Base-by-base conservation (phyloP, 805 yeast species). In the Hanseniaspora mollemarum region DNA sequence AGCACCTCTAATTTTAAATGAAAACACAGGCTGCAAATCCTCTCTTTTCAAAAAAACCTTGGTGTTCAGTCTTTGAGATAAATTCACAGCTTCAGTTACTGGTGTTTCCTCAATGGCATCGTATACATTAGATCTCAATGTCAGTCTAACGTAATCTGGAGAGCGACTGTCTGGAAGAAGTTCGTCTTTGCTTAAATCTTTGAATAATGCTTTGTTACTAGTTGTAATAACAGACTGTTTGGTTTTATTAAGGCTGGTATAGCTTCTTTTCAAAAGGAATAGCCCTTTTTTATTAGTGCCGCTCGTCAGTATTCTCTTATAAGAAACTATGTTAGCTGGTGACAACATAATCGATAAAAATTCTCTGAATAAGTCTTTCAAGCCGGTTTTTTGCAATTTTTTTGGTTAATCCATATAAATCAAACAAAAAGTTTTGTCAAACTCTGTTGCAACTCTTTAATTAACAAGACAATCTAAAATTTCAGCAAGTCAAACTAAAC, bases 1-100 rank as follows among this genome's bases (percentile, higher is more conserved):
- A 16, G 98, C 99, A 53, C 99, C 99, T 64, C 99, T 81, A 54
- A 92, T 73, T 68, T 92, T 92, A 76, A 92, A 92, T 41, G 94
- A 83, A 66, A 92, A 94, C 4, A 92, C 98, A 0, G 98, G 97
- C 52, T 87, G 73, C 33, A 87, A 71, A 62, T 94, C 98, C 62
- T 92, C 99, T 57, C 99, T 76, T 62, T 92, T 92, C 57, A 92
- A 70, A 53, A 75, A 71, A 15, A 94, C 80, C 37, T 81, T 81
- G 41, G 95, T 73, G 46, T 83, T 84, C n/a, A 80, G 71, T 60
- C 78, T 80, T 44, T 79, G 81, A 1, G 92, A 80, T 43, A 92
- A 70, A 25, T 82, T 78, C 10, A 78, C 75, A 0, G 95, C 97
- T 33, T 72, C 70, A 1, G 85, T 75, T 36, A 87, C 71, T 4